Percentiles rank a stretch among this genome's conserved stretches.
Evolutionary conservation across 2,329 filamentous ascomycete species (phyloP).

Genomic region (Sporothrix luriei): DNA sequence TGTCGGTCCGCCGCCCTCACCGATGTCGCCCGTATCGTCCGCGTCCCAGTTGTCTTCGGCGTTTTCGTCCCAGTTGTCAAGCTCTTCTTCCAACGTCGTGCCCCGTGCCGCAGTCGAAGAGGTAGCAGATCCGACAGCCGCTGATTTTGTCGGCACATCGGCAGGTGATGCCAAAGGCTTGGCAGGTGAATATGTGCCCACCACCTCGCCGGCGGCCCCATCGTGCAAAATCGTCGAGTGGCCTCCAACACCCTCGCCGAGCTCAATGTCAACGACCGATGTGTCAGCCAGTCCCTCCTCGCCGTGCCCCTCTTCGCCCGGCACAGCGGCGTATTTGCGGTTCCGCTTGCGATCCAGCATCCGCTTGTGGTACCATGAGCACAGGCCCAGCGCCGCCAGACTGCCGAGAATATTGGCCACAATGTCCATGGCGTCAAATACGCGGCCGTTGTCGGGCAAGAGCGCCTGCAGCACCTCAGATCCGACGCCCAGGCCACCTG

Average conservation of each 20-base stretch:
- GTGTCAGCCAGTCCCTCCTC: constrained; percentile 66
- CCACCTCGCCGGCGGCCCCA: constrained; percentile 59
- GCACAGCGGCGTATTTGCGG: constrained; percentile 71
- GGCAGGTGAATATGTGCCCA: constrained; percentile 1
- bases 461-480: constrained; percentile 76
- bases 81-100: constrained; percentile 70
- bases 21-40: constrained; percentile 42
- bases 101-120: constrained; percentile 34
- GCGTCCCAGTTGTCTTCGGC: constrained; percentile 61
- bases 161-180: constrained; percentile 22
- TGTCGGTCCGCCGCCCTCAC: constrained; percentile 27
- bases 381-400: constrained; percentile 68
- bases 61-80: constrained; percentile 95
- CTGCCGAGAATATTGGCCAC: constrained; percentile 85
- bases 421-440: constrained; percentile 80
- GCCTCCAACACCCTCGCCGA: constrained; percentile 60
- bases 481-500: constrained; percentile 68
- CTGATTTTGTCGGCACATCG: constrained; percentile 62
- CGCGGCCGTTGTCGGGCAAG: constrained; percentile 67
- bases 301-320: constrained; percentile 63
- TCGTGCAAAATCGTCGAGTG: constrained; percentile 43
- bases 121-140: constrained; percentile 33
- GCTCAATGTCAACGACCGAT: constrained; percentile 69
- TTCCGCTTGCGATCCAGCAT: constrained; percentile 87
- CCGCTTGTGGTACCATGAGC: constrained; percentile 89